Conservation (phyloP, 2,329 filamentous ascomycete species). For the Alternaria sp. region DNA sequence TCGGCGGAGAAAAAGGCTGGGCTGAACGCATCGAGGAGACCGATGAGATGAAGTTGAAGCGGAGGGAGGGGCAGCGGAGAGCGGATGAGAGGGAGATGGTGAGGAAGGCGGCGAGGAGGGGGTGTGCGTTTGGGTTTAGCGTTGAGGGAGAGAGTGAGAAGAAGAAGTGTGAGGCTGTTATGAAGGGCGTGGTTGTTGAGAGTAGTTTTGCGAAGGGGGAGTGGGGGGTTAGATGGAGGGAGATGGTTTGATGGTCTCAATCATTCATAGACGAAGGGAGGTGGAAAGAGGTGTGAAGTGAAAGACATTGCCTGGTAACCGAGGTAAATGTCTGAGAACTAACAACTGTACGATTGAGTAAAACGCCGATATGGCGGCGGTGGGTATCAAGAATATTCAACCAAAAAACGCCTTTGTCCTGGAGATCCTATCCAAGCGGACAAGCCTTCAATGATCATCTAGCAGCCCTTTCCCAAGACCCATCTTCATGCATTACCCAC, state of each 20-base stretch:
- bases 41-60: slow-evolving; percentile 58
- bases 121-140: slow-evolving; percentile 62
- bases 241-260: slow-evolving; percentile 33
- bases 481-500: slow-evolving; percentile 7
- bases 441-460: neutral
- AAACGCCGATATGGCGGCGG: slow-evolving; percentile 6
- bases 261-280: too few relatives aligned
- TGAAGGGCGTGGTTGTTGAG: slow-evolving; percentile 65
- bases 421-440: neutral
- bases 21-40: slow-evolving; percentile 61
- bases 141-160: slow-evolving; percentile 34
- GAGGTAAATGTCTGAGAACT: neutral
- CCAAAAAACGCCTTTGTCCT: neutral
- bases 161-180: slow-evolving; percentile 64
- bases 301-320: neutral
- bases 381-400: slow-evolving; percentile 28
- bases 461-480: neutral
- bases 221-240: slow-evolving; percentile 65
- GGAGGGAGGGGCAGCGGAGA: slow-evolving; percentile 56
- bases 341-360: slow-evolving; percentile 3
- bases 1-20: slow-evolving; percentile 62
- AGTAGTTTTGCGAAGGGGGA: slow-evolving; percentile 67
- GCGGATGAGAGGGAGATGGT: slow-evolving; percentile 64
- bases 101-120: slow-evolving; percentile 66
- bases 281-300: neutral